Conservation (phyloP, 2,329 filamentous ascomycete genomes). For the Fusarium staphyleae region DNA sequence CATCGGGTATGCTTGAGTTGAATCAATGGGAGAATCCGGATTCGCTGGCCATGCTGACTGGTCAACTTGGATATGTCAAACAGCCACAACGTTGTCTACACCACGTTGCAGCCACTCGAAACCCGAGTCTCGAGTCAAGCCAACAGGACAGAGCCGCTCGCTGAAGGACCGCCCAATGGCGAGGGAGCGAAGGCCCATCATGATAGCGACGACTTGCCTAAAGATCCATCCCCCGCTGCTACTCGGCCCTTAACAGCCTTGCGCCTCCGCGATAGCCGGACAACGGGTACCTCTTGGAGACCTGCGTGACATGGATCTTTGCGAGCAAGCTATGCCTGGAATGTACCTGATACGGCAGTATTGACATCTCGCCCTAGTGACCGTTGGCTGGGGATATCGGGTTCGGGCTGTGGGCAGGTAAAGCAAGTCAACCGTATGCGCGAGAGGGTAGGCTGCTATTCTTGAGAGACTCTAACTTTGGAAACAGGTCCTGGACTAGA, state of each 20-base stretch:
- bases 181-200: background rate
- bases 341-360: constrained; percentile 33
- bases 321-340: constrained; percentile 22
- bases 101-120: constrained; percentile 20
- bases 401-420: constrained; percentile 19
- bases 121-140: constrained; percentile 19
- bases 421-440: constrained; percentile 26
- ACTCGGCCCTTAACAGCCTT: too few relatives aligned
- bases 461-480: background rate
- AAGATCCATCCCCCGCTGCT: too few relatives aligned
- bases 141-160: constrained; percentile 8
- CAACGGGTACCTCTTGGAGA: constrained; percentile 34
- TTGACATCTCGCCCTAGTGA: constrained; percentile 28
- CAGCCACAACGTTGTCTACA: constrained; percentile 28
- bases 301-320: constrained; percentile 33
- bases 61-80: constrained; percentile 20
- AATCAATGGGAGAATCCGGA: constrained; percentile 33
- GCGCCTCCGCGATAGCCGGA: constrained; percentile 32
- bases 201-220: constrained; percentile 9
- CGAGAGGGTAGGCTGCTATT: constrained; percentile 14
- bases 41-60: constrained; percentile 30
- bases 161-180: too few relatives aligned
- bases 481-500: constrained; percentile 8
- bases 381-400: constrained; percentile 34
- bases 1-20: constrained; percentile 23